Conservation (phyloP, 495 filamentous ascomycete genomes). For the Thozetella sp. region DNA sequence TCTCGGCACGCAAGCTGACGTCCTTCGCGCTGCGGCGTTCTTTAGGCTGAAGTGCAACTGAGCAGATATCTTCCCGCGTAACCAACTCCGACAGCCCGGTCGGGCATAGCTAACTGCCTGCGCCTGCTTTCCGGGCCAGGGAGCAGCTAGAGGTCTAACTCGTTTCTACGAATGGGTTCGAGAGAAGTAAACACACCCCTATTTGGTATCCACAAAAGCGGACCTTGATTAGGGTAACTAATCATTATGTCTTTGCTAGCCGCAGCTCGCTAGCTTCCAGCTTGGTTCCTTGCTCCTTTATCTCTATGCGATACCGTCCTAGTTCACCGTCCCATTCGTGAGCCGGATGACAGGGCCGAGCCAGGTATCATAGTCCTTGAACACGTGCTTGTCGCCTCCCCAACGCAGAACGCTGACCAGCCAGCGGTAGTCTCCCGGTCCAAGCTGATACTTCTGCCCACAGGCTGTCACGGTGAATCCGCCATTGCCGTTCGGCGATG, state of each 20-base stretch:
- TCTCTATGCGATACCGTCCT: neutral
- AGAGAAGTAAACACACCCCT: no score
- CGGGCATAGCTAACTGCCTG: no score
- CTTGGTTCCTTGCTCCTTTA: no score
- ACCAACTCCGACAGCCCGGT: neutral
- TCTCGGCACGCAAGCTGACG: neutral
- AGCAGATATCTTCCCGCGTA: neutral
- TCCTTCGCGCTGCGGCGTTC: neutral
- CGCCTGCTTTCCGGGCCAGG: no score
- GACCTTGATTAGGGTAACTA: no score
- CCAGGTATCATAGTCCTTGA: slow-evolving; percentile 24
- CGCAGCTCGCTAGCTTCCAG: no score
- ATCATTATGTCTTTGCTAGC: no score
- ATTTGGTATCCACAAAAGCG: no score
- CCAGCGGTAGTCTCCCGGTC: slow-evolving; percentile 18
- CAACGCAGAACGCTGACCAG: slow-evolving; percentile 19
- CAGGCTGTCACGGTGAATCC: slow-evolving; percentile 6
- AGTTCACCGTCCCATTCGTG: slow-evolving; percentile 12
- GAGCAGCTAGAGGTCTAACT: no score
- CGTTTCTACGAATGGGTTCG: no score
- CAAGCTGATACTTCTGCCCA: slow-evolving; percentile 12
- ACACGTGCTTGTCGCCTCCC: slow-evolving; percentile 12
- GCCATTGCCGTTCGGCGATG: slow-evolving; percentile 13
- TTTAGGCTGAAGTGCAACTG: neutral
- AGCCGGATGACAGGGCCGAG: slow-evolving; percentile 18